Evolutionary conservation across 2,329 filamentous ascomycete species (phyloP), one percentile per base, ranked within the genome.

Genomic region (Thermochaetoides dissita): DNA sequence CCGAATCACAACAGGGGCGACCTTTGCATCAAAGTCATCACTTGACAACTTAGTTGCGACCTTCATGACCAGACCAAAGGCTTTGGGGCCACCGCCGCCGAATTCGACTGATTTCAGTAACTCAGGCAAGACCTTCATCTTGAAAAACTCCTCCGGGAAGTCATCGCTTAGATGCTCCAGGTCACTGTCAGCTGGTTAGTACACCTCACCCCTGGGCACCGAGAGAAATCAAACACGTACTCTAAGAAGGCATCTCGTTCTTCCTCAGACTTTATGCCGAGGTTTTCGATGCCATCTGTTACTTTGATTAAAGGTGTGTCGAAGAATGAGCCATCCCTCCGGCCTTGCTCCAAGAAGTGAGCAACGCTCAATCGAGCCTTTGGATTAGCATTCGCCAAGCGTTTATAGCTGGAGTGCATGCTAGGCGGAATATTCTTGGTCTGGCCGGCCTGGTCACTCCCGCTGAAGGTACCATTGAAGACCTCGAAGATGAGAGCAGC

Each of bases 91-190:
- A 29, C 91, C 91, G 8, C 89, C 91, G 7, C 91, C 91, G 59
- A 95, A 98, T 56, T 98, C 91, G n/a, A 96, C 87, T 0, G 88
- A 94, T 58, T 96, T 98, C n/a, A 98, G 71, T 30, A 98, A 67
- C 57, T 98, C 91, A 0, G 91, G 91, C 7, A 98, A 69, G 3
- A 98, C 79, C 57, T 96, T 98, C 72, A 94, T 84, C 58, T 93
- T 94, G 69, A 96, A 94, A 60, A 94, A 98, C 46, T 96, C 91
- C 57, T 95, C 89, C 0, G 91, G 91, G 47, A 96, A 95, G 59
- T 98, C 88, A 51, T 95, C 86, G 0, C 86, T 82, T 6, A 95
- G 71, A 46, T 83, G 72, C 51, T 94, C 86, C 6, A 98, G 73
- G 55, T 94, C 85, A 42, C 69, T 72, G 35, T 3, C 17, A 24